phyloP scores from a whole-genome alignment of 208 protist species.

The Blastocrithidia nonstop region DNA sequence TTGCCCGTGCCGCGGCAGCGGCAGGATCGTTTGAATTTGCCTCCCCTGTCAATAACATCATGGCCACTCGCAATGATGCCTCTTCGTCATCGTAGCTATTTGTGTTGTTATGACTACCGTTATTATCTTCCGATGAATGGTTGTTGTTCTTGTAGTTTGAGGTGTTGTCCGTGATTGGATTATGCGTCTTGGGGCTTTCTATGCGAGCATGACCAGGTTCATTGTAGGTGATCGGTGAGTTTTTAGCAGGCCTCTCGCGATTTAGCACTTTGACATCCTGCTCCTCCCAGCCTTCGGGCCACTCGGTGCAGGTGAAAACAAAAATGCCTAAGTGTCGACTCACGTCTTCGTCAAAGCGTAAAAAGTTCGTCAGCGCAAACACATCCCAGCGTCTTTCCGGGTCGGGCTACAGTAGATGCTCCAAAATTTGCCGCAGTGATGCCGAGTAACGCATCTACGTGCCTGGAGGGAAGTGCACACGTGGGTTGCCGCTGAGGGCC shows the following conservation, averaged over 20 bases:
- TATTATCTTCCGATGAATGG: neutral
- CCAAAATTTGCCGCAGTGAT: constrained; percentile 41
- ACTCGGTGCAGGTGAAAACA: constrained; percentile 70
- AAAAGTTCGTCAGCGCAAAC: constrained; percentile 74
- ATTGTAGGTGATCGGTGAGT: constrained; percentile 31
- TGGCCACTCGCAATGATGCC: constrained; percentile 20
- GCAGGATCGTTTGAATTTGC: constrained; percentile 25
- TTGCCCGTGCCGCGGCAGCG: constrained; percentile 23
- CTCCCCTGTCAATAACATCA: constrained; percentile 38
- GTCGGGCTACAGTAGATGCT: constrained; percentile 71
- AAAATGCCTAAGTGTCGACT: constrained; percentile 70
- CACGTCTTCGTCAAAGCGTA: constrained; percentile 73
- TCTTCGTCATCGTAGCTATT: constrained; percentile 7
- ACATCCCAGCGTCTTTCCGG: constrained; percentile 67
- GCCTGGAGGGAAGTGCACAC: constrained; percentile 23
- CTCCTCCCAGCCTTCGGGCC: constrained; percentile 78
- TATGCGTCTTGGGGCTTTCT: constrained; percentile 8
- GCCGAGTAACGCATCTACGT: constrained; percentile 32
- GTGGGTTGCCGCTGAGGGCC: constrained; percentile 32
- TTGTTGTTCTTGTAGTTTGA: neutral
- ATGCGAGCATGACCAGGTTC: constrained; percentile 19
- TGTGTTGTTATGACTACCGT: neutral
- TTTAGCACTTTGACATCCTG: constrained; percentile 73
- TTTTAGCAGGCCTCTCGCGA: constrained; percentile 34
- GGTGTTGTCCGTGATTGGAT: no score